phyloP scores from a whole-genome alignment of 257 asterid genomes.

The Apocynum venetum region DNA sequence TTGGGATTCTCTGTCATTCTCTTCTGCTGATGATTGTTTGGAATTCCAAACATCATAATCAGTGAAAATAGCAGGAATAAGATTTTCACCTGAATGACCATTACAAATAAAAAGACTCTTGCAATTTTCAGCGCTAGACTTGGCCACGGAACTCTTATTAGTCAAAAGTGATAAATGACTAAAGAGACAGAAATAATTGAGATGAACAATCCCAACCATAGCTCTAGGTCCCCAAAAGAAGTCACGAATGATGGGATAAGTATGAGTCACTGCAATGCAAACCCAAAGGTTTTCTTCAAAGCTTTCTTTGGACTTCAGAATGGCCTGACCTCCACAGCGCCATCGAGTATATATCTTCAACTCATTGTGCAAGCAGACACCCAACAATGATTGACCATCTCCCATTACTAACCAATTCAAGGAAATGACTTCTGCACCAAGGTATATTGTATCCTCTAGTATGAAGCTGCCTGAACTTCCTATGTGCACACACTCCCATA shows the following conservation, averaged over 20 bases:
- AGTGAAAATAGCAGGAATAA: slow-evolving; percentile 21
- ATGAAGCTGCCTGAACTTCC: slow-evolving; percentile 63
- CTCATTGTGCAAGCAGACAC: slow-evolving; percentile 65
- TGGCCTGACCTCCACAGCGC: slow-evolving; percentile 59
- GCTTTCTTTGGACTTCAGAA: slow-evolving; percentile 49
- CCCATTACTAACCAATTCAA: slow-evolving; percentile 74
- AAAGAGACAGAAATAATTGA: slow-evolving; percentile 60
- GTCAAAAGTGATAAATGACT: slow-evolving; percentile 47
- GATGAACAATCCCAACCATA: slow-evolving; percentile 55
- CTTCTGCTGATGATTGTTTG: slow-evolving; percentile 18
- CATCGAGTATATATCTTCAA: slow-evolving; percentile 55
- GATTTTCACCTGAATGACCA: slow-evolving; percentile 27
- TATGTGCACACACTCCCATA: slow-evolving; percentile 71
- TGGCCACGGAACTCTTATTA: slow-evolving; percentile 24
- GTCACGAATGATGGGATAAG: slow-evolving; percentile 49
- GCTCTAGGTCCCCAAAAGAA: slow-evolving; percentile 96
- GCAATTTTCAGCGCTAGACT: slow-evolving; percentile 13
- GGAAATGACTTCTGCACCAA: slow-evolving; percentile 64
- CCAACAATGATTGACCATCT: slow-evolving; percentile 71
- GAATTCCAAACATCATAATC: slow-evolving; percentile 26
- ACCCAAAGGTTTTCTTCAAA: slow-evolving; percentile 60
- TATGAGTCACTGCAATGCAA: slow-evolving; percentile 59
- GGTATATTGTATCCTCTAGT: slow-evolving; percentile 59
- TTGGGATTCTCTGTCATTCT: slow-evolving; percentile 24
- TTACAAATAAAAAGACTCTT: slow-evolving; percentile 19